Evolutionary conservation across 495 filamentous ascomycete genomes (phyloP), one percentile per base, ranked within the genome.

Genomic region (Penicillium flavigenum): DNA sequence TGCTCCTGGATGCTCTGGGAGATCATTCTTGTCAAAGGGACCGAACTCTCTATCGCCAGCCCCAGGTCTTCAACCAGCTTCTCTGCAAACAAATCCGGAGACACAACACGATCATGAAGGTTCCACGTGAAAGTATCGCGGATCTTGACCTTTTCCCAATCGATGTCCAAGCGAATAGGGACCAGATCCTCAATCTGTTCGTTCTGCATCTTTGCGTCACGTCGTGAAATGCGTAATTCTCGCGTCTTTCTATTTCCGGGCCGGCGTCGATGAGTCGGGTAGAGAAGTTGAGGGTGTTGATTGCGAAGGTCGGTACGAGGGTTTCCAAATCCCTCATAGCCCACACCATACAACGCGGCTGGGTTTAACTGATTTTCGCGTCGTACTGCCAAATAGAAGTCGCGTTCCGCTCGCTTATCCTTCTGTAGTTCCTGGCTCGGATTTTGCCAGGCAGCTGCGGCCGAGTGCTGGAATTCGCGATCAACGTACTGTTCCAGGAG

Each of bases 121-220:
- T 98, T 98, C 90, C 92, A 98, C 19, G 94, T 98, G 64, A 98
- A 97, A 9, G 94, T 98, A 72, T 98, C 94, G 65, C 94, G 86
- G 58, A 98, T 83, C 74, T 96, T 93, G 62, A 97, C 84, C 74
- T 95, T 95, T 57, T 97, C 92, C 82, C 87, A 91, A 63, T 98
- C 95, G 45, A 98, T 90, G 60, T 98, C 94, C 44, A 98, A 76
- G 39, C 94, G 82, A 38, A 98, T 82, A 2, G 94, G 94, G 0
- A 97, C 90, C 56, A 98, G 77, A 63, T 96, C 89, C 67, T 98
- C 94, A 17, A 88, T 78, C 65, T 92, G 89, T 58, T 97, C 93
- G 47, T 86, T 90, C 72, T 98, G 94, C 36, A 84, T 81, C 62
- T 84, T 84, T 70, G 90, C 74, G 55, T 96, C 90, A 62, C 90